Base-by-base conservation (phyloP, 192 early-diverging fungal genomes). In the Backusella tarrabulga region DNA sequence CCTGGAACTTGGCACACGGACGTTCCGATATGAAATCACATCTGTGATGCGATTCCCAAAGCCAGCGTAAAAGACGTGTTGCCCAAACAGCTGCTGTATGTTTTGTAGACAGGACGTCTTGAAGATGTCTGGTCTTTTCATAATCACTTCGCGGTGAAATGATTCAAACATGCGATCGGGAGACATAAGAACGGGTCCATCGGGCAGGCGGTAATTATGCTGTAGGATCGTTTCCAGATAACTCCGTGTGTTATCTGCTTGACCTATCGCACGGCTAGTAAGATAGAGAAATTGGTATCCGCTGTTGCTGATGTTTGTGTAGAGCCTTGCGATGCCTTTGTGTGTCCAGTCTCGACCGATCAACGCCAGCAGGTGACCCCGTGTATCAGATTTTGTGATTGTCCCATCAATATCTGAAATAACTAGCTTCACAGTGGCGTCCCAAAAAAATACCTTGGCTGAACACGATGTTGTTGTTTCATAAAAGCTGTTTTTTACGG, bases 361-460 rank as follows among this genome's bases (percentile, higher is more conserved):
- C 93, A 97, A 97, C 36, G 96, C 96, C 83, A 97, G 96, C 19
- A 99, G 85, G 77, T 99, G 98, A 17, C 98, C 98, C 54, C 97
- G 85, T 3, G 92, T 96, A 81, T 99, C 98, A 0, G 96, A 97
- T 85, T 98, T 98, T 60, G 98, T 99, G 76, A 99, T 99, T 4
- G 98, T 99, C 9, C 98, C 98, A 81, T 99, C 98, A 71, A 99
- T 95, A 80, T 99, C 98, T 0, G 96, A 97, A 78, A 99, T 97
- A 3, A 99, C 97, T 14, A 99, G 90, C 44, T 93, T 88, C 32
- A 92, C 89, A 82, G 94, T 88, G 76, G 92, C 79, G 71, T 92
- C 88, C 92, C 94, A 98, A 71, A 95, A 86, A 77, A 94, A 99
- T 66, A 98, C 90, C 74, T 95, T 95, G 41, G 96, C 93, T 38